Evolutionary conservation across 768 basidiomycete species (phyloP).

Genomic region (Amanita polypyramis): DNA sequence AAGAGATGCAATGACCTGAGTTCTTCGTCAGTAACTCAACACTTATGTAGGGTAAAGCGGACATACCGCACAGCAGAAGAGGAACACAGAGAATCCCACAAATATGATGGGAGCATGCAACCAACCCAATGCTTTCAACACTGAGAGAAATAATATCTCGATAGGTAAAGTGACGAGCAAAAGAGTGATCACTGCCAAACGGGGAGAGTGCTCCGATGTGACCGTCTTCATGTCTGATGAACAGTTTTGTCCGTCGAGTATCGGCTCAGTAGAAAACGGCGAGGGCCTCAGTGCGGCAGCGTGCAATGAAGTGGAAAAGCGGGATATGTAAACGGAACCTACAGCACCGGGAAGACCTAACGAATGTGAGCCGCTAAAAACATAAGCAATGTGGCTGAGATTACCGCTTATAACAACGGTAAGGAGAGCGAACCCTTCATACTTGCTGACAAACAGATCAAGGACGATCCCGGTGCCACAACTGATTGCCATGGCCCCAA

Average conservation of each 20-base stretch:
- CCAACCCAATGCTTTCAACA: slow-evolving; percentile 68
- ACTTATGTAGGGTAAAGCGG: slow-evolving; percentile 3
- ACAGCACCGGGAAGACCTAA: slow-evolving; percentile 80
- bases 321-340: slow-evolving; percentile 84
- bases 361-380: neutral
- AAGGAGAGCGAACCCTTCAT: slow-evolving; percentile 80
- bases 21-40: slow-evolving; percentile 3
- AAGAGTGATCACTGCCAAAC: slow-evolving; percentile 58
- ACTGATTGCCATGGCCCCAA: slow-evolving; percentile 84
- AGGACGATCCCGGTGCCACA: slow-evolving; percentile 87
- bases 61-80: slow-evolving; percentile 74
- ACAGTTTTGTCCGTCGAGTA: slow-evolving; percentile 7
- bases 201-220: slow-evolving; percentile 29
- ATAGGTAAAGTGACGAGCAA: slow-evolving; percentile 72
- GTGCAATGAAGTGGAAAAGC: slow-evolving; percentile 85
- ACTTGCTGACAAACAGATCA: slow-evolving; percentile 79
- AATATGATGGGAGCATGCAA: slow-evolving; percentile 62
- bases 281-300: slow-evolving; percentile 33
- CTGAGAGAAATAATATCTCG: slow-evolving; percentile 59
- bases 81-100: slow-evolving; percentile 50
- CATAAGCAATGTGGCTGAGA: slow-evolving; percentile 13
- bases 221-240: slow-evolving; percentile 11
- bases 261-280: neutral
- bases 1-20: slow-evolving; percentile 64
- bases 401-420: slow-evolving; percentile 81